Conservation (phyloP, 306 rosid species). For the Rosa multiflora region DNA sequence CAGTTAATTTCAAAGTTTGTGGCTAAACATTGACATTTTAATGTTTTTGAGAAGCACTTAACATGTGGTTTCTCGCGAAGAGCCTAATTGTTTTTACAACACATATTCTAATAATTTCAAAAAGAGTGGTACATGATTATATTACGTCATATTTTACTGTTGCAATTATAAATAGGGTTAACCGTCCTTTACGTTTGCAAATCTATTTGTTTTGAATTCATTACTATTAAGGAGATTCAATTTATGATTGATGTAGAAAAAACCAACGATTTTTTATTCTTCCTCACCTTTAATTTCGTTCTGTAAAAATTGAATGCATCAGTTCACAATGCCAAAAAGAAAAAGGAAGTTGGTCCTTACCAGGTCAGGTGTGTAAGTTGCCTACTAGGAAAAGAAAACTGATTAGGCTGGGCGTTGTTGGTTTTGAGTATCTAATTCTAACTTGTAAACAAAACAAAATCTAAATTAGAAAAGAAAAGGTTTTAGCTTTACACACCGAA, state of each 20-base stretch:
- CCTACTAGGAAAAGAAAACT: background rate
- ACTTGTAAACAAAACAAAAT: background rate
- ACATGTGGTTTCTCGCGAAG: too few relatives aligned
- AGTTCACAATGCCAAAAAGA: background rate
- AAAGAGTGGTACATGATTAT: background rate
- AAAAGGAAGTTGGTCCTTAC: background rate
- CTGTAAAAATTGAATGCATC: background rate
- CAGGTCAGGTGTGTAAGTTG: background rate
- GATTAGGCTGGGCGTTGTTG: background rate
- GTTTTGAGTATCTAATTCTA: background rate
- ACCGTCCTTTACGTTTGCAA: background rate
- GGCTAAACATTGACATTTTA: background rate
- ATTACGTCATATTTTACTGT: background rate
- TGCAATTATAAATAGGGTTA: background rate
- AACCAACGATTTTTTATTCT: background rate
- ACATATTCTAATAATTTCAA: background rate
- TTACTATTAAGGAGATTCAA: background rate
- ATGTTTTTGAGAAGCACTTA: too few relatives aligned
- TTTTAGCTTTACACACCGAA: background rate
- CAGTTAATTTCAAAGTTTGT: background rate
- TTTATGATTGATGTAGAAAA: background rate
- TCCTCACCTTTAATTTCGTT: background rate
- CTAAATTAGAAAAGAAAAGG: background rate
- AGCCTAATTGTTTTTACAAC: too few relatives aligned
- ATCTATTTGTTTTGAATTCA: background rate